Evolutionary conservation across 805 yeast genomes (phyloP).

Genomic region (Nakazawaea laoshanensis): DNA sequence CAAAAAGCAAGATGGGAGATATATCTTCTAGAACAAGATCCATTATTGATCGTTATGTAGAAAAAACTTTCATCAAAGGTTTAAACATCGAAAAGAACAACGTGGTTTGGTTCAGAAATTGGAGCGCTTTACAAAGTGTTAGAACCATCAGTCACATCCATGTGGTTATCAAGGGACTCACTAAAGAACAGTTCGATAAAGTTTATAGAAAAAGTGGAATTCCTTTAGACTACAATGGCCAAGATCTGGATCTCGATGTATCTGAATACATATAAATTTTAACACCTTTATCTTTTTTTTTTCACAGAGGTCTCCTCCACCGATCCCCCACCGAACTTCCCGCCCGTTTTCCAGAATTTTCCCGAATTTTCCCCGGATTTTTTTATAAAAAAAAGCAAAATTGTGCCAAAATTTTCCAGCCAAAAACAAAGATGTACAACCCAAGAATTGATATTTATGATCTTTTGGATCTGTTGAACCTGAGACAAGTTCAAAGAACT

Average conservation of each 20-base stretch:
- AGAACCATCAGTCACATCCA: slow-evolving; percentile 64
- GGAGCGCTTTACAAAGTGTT: slow-evolving; percentile 63
- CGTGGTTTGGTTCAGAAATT: slow-evolving; percentile 63
- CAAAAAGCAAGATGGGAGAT: slow-evolving; percentile 40
- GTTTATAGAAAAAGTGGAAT: slow-evolving; percentile 5
- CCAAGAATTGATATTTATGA: too few relatives aligned
- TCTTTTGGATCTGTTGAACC: too few relatives aligned
- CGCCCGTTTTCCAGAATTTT: background rate
- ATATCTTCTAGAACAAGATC: slow-evolving; percentile 32
- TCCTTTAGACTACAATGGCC: slow-evolving; percentile 3
- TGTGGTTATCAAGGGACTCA: slow-evolving; percentile 40
- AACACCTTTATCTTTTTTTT: background rate
- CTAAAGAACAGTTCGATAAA: slow-evolving; percentile 12
- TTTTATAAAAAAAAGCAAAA: too few relatives aligned
- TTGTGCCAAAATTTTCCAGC: too few relatives aligned
- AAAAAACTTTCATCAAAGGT: slow-evolving; percentile 37
- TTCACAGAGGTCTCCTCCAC: too few relatives aligned
- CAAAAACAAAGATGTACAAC: too few relatives aligned
- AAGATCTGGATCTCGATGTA: slow-evolving; percentile 3
- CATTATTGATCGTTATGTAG: slow-evolving; percentile 35
- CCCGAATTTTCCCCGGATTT: too few relatives aligned
- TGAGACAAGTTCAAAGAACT: too few relatives aligned
- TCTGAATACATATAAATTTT: slow-evolving; percentile 2
- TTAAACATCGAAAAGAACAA: slow-evolving; percentile 31
- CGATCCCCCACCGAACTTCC: background rate